phyloP scores from a whole-genome alignment of 2,329 filamentous ascomycete genomes.

The Diaporthe velutina region DNA sequence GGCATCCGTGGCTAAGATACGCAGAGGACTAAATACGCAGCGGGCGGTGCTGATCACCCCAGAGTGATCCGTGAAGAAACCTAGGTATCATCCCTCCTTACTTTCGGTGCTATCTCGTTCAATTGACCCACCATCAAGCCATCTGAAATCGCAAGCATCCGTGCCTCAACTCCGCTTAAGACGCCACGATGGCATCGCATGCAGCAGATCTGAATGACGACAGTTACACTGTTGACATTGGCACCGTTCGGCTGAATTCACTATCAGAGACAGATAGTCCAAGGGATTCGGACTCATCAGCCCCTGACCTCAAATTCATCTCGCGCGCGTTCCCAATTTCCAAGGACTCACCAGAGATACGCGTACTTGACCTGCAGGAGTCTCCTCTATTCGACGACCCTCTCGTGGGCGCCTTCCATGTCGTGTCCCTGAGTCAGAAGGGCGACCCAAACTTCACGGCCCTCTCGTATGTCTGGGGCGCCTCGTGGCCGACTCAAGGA shows the following conservation, averaged over 20 bases:
- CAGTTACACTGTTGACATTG: neutral
- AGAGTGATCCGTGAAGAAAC: too few species aligned
- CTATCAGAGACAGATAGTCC: neutral
- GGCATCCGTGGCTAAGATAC: neutral
- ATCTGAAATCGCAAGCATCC: neutral
- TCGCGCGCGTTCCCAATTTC: neutral
- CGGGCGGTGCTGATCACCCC: too few species aligned
- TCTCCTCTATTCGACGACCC: neutral
- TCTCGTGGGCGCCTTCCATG: neutral
- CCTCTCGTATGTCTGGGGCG: neutral
- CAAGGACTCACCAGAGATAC: neutral
- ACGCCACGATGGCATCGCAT: neutral
- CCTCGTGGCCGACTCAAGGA: neutral
- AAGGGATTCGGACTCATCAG: too few species aligned
- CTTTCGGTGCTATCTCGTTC: neutral
- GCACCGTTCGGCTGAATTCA: neutral
- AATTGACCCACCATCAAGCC: too few species aligned
- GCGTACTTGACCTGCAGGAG: neutral
- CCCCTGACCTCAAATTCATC: neutral
- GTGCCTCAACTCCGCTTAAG: too few species aligned
- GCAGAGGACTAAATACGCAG: neutral
- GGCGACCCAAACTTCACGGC: neutral
- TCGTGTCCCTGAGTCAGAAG: neutral
- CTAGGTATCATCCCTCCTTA: neutral
- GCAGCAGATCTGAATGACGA: neutral